Conservation (phyloP, 2,329 filamentous ascomycete genomes). For the Alternaria panax region DNA sequence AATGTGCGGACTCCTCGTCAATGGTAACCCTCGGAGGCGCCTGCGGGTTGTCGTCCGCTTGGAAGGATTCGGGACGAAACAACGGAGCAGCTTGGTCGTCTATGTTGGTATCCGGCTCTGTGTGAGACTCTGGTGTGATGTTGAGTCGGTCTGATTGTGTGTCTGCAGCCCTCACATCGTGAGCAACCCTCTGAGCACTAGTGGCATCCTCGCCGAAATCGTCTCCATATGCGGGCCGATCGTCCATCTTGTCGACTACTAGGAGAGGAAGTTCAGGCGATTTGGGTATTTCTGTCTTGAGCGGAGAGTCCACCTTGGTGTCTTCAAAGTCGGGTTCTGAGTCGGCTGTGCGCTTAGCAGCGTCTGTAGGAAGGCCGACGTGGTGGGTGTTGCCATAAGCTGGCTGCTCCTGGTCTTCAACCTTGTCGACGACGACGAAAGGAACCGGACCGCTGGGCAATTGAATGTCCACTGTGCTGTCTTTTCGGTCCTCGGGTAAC, state of each 20-base stretch:
- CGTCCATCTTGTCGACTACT: conserved; percentile 48
- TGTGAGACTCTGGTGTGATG: conserved; percentile 28
- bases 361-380: conserved; percentile 19
- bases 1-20: conserved; percentile 27
- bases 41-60: conserved; percentile 11
- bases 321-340: conserved; percentile 30
- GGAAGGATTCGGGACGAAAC: conserved; percentile 43
- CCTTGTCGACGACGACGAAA: neutral
- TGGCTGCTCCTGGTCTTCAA: conserved; percentile 18
- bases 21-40: conserved; percentile 21
- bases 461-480: conserved; percentile 18
- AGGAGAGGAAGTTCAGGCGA: conserved; percentile 32
- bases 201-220: conserved; percentile 47
- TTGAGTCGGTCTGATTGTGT: conserved; percentile 45
- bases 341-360: conserved; percentile 31
- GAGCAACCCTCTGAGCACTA: conserved; percentile 43
- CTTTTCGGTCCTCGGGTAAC: conserved; percentile 25
- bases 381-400: conserved; percentile 25
- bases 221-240: conserved; percentile 45
- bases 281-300: conserved; percentile 15
- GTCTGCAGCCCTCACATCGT: conserved; percentile 43
- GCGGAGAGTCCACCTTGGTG: conserved; percentile 21
- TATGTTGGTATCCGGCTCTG: conserved; percentile 11
- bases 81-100: conserved; percentile 39
- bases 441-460: neutral